phyloP scores from a whole-genome alignment of 495 filamentous ascomycete species.

The Glarea lozoyensis region DNA sequence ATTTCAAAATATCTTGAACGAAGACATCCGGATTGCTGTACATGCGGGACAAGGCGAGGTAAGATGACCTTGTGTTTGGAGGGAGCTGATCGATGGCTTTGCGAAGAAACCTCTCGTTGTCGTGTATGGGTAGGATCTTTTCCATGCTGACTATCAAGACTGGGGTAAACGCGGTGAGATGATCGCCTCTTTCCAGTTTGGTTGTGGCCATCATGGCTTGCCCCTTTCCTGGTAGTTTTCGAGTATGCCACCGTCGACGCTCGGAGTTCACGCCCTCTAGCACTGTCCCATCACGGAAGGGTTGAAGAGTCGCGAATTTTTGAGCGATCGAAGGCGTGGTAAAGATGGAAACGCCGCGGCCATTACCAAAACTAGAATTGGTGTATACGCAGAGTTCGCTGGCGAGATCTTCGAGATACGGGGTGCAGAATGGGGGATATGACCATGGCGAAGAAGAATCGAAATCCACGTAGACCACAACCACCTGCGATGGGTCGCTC shows the following conservation, averaged over 20 bases:
- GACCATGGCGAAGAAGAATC: not conserved
- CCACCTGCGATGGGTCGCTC: too few species aligned
- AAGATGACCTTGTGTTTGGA: not conserved
- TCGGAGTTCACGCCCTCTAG: not conserved
- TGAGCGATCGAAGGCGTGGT: not conserved
- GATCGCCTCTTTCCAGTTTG: not conserved
- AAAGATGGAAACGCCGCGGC: slow-evolving; percentile 1
- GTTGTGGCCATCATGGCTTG: not conserved
- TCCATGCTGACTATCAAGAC: not conserved
- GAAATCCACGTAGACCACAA: too few species aligned
- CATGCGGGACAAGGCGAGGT: not conserved
- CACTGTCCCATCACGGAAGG: not conserved
- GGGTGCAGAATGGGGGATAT: not conserved
- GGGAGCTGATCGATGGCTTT: slow-evolving; percentile 1
- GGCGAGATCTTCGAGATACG: not conserved
- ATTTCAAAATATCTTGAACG: slow-evolving; percentile 1
- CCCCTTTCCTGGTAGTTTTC: not conserved
- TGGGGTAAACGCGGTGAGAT: not conserved
- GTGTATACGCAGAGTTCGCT: slow-evolving; percentile 4
- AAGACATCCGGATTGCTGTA: not conserved
- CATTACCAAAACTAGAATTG: not conserved
- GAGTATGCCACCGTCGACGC: not conserved
- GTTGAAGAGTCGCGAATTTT: not conserved
- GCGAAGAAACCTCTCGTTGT: too few species aligned
- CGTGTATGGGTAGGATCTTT: too few species aligned